Evolutionary conservation across 2,329 filamentous ascomycete species (phyloP).

Genomic region (Sarocladiaceae sp.): DNA sequence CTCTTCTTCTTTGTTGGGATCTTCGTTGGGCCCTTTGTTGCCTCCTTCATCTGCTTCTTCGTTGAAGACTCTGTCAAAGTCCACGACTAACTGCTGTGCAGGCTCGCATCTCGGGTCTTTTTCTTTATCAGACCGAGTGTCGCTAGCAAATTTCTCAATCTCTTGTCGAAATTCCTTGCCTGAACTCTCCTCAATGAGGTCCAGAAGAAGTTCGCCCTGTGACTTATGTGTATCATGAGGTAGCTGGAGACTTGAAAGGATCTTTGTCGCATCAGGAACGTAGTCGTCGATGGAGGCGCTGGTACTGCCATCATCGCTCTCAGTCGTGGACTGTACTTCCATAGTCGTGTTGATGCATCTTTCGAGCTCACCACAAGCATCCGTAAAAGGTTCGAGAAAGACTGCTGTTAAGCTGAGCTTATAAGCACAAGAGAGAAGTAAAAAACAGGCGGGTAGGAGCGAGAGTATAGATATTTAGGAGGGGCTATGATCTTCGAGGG

Average conservation of each 20-base stretch:
- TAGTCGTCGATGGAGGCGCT: neutral
- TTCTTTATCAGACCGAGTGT: slow-evolving; percentile 1
- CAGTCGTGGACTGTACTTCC: neutral
- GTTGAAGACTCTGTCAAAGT: neutral
- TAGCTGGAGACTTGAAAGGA: slow-evolving; percentile 4
- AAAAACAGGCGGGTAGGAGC: neutral
- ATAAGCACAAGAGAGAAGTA: neutral
- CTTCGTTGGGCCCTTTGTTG: neutral
- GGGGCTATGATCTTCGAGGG: neutral
- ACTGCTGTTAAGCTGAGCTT: neutral
- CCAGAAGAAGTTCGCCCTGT: neutral
- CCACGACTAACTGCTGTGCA: neutral
- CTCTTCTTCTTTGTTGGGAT: neutral
- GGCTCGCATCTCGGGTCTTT: neutral
- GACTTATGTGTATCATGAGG: neutral
- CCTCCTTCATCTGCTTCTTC: slow-evolving; percentile 1
- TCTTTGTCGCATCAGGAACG: neutral
- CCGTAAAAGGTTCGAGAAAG: neutral
- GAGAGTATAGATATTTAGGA: neutral
- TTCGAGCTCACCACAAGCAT: neutral
- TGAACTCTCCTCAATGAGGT: slow-evolving; percentile 1
- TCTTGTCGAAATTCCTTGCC: neutral
- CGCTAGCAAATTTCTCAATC: slow-evolving; percentile 3
- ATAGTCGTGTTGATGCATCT: neutral
- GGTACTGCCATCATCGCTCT: neutral